phyloP scores from a whole-genome alignment of 768 basidiomycete genomes.

The Leccinum aurantiacum region DNA sequence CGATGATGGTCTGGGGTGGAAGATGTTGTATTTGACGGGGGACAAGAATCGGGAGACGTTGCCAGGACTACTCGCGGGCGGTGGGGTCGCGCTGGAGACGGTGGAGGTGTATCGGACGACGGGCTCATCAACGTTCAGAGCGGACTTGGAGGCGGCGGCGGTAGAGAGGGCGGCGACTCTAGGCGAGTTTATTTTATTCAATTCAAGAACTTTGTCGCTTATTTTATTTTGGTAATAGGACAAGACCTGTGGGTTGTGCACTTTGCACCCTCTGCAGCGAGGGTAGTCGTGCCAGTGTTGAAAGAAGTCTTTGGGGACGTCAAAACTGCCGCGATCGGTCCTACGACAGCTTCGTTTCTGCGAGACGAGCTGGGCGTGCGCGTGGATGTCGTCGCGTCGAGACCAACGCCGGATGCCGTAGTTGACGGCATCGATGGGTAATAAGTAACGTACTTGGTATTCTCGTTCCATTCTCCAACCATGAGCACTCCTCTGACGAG shows the following conservation, averaged over 20 bases:
- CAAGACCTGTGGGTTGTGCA: constrained; percentile 65
- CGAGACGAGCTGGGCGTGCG: constrained; percentile 41
- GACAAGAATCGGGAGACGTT: constrained; percentile 84
- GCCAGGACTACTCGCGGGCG: constrained; percentile 45
- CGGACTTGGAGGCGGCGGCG: constrained; percentile 39
- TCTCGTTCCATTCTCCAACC: neutral
- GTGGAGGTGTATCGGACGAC: constrained; percentile 73
- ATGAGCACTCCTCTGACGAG: constrained; percentile 29
- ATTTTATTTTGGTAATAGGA: neutral
- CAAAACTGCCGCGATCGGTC: constrained; percentile 64
- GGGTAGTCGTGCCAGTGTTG: constrained; percentile 53
- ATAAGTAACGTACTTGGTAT: neutral
- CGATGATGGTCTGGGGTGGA: constrained; percentile 4
- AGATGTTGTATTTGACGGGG: constrained; percentile 74
- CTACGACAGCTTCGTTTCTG: constrained; percentile 59
- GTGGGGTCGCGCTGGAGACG: constrained; percentile 44
- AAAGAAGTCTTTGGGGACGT: constrained; percentile 40
- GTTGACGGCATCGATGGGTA: constrained; percentile 24
- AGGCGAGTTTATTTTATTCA: constrained; percentile 21
- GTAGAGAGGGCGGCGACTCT: constrained; percentile 25
- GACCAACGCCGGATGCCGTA: constrained; percentile 57
- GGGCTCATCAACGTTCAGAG: constrained; percentile 51
- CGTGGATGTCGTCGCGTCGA: constrained; percentile 56
- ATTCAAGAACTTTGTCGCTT: neutral
- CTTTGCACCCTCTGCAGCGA: constrained; percentile 74